Base-by-base conservation (phyloP, 2,329 filamentous ascomycete species). In the Pestalotiopsis fici region DNA sequence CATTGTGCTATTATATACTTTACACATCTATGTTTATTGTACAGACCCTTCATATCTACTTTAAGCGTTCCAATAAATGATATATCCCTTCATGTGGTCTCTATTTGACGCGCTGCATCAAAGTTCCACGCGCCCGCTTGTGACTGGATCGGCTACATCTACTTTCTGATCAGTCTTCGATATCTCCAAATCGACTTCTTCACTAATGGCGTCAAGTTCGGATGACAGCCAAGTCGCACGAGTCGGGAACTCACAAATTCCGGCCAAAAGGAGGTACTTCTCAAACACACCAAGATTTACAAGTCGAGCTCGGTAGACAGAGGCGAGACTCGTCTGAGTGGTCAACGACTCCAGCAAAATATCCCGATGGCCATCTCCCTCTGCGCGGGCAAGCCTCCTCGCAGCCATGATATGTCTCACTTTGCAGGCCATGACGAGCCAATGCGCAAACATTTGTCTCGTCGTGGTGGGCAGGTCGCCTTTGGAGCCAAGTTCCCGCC, bases 261-360 rank as follows among this genome's bases (percentile, higher is more conserved):
- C 63, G 1, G 63, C 25, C 6, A 60, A 23, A 25, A 39, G 63
- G 2, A 68, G 4, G 13, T 61, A 63, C 7, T 37, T 28, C 2
- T 37, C 12, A 35, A 64, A 65, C 18, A 57, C 18, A 1, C 63
- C 66, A n/a, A 65, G 27, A n/a, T 31, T 37, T n/a, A 63, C 66
- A 2, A 65, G 31, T 37, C 66, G 56, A 4, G 66, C 66, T 4
- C 59, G 59, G 35, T 65, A 65, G n/a, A 56, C 28, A 2, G 18
- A 12, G 3, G 43, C 37, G 12, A 27, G 43, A 21, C 62, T 55
- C 2, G 63, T 23, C 9, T 65, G 63, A 2, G n/a, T 56, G 1
- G 18, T 18, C 1, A 67, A 13, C 15, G 61, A 50, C 4, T n/a
- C 21, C 7, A 67, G 47, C 35, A 67, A 43, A 23, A 37, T 12